Evolutionary conservation across 208 protist species (phyloP), one percentile per base, ranked within the genome.

Genomic region (Wallacemonas sp.): DNA sequence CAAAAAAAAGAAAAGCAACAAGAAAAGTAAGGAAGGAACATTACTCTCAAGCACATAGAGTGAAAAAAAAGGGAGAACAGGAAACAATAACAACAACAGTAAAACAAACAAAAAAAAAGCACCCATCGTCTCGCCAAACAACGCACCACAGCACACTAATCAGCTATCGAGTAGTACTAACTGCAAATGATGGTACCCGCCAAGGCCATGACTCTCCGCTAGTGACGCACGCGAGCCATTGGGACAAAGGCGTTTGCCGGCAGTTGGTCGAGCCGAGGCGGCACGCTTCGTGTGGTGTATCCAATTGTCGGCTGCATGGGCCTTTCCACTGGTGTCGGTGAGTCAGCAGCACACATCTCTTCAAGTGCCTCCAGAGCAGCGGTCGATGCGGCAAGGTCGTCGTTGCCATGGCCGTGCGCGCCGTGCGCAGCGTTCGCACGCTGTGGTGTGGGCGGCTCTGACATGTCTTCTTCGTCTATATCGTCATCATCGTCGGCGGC

Each of bases 1-100:
- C n/a, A n/a, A 48, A n/a, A 48, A n/a, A 48, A n/a, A 48, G 19
- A 48, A 19, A 48, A 48, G 42, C 9, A 26, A 48, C 42, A 48
- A 48, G 17, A 48, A 15, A 48, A 8, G 19, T 24, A 24, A 6
- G 42, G 17, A 24, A 24, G 22, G n/a, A n/a, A n/a, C n/a, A n/a
- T n/a, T n/a, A n/a, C n/a, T n/a, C n/a, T n/a, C 42, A n/a, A 46
- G 22, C 41, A 46, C 41, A 46, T 6, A 46, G 41, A 46, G 8
- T 46, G 5, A 12, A 46, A 0, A 46, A 46, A n/a, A 46, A 46
- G n/a, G n/a, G n/a, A 46, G 22, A 46, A n/a, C 9, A 46, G 41
- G 22, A 46, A 21, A 46, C 41, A 46, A n/a, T 6, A n/a, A 12
- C 6, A 8, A 19, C 15, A 12, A 19, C 41, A 0, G 17, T 24